Evolutionary conservation across 2,329 filamentous ascomycete species (phyloP).

Genomic region (Dryadomyces quercus-mongolicae): DNA sequence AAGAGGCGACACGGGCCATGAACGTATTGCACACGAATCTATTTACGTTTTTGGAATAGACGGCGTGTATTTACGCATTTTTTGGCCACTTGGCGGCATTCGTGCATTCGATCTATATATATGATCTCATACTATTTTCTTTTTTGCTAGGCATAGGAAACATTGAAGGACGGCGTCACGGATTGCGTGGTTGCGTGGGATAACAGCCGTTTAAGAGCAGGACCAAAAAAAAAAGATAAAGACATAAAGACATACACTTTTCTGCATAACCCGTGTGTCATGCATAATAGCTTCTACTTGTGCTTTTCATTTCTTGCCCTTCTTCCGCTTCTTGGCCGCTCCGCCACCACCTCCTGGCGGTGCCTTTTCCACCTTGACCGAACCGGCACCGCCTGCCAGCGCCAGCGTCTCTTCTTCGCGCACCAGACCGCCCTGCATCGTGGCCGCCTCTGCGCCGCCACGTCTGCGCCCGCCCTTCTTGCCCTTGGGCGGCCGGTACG

Average conservation of each 20-base stretch:
- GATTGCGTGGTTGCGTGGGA: neutral
- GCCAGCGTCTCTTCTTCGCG: constrained; percentile 59
- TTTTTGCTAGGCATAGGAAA: neutral
- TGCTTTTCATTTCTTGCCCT: constrained; percentile 24
- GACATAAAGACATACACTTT: neutral
- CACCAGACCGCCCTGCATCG: constrained; percentile 78
- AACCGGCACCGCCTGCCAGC: constrained; percentile 49
- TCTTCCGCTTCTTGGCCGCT: constrained; percentile 25
- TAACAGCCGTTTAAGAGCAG: no score
- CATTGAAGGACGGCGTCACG: neutral
- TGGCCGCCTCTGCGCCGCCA: constrained; percentile 41
- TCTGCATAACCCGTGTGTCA: neutral
- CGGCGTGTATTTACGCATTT: neutral
- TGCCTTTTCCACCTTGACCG: constrained; percentile 52
- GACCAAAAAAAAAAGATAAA: no score
- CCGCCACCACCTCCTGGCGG: constrained; percentile 12
- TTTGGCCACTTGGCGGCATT: no score
- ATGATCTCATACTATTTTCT: no score
- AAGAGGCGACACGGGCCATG: constrained; percentile 83
- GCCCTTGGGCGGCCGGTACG: constrained; percentile 79
- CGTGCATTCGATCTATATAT: no score
- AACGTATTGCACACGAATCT: constrained; percentile 94
- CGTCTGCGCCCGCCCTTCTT: constrained; percentile 70
- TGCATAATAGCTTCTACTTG: neutral
- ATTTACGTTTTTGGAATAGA: constrained; percentile 81